A percentile compares a stretch with the other conserved stretches of the same genome.
These are phyloP conservation scores for Alternaria hordeiaustralica DNA, from an alignment of 2,329 filamentous ascomycete genomes.

Conservation along the genomic window DNA sequence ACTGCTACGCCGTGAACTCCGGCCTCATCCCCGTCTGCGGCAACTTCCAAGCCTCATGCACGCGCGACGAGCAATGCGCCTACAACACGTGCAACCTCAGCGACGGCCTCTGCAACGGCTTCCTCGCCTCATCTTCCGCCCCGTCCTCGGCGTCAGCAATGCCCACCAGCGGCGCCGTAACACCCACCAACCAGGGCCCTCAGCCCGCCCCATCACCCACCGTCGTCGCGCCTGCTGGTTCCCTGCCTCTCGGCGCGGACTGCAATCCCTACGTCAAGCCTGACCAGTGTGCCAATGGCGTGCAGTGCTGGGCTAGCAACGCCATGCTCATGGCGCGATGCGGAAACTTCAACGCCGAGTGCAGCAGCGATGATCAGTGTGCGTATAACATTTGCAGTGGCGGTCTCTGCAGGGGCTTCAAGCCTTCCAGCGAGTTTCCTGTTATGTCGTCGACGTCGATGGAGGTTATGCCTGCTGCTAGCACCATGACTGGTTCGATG, in stretches of 20 bases:
- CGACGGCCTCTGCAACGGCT: constrained; percentile 25
- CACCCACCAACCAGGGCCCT: constrained; percentile 1
- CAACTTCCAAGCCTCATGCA: constrained; percentile 29
- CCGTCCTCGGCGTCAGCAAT: constrained; percentile 15
- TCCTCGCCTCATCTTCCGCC: constrained; percentile 3
- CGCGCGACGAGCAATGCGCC: constrained; percentile 23
- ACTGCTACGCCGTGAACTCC: constrained; percentile 26
- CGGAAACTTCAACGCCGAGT: constrained; percentile 28
- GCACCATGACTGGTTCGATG: not conserved
- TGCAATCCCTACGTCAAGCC: constrained; percentile 17
- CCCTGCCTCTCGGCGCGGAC: constrained; percentile 22
- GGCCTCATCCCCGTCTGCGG: constrained; percentile 18
- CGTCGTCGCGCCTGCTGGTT: constrained; percentile 19
- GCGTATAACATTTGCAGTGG: constrained; percentile 24
- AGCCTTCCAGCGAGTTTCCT: constrained; percentile 1
- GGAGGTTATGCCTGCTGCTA: not conserved
- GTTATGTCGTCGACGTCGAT: not conserved
- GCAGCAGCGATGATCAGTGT: constrained; percentile 19
- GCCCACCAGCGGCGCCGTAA: not conserved
- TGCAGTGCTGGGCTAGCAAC: constrained; percentile 25
- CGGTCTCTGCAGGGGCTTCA: constrained; percentile 22
- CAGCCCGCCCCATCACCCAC: constrained; percentile 16
- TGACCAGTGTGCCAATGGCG: constrained; percentile 16
- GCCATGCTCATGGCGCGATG: constrained; percentile 16
- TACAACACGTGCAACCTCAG: constrained; percentile 25